Evolutionary conservation across 1,139 yeast genomes (phyloP), one percentile per base, ranked within the genome.

Genomic region (Sugiyamaella paludigena): DNA sequence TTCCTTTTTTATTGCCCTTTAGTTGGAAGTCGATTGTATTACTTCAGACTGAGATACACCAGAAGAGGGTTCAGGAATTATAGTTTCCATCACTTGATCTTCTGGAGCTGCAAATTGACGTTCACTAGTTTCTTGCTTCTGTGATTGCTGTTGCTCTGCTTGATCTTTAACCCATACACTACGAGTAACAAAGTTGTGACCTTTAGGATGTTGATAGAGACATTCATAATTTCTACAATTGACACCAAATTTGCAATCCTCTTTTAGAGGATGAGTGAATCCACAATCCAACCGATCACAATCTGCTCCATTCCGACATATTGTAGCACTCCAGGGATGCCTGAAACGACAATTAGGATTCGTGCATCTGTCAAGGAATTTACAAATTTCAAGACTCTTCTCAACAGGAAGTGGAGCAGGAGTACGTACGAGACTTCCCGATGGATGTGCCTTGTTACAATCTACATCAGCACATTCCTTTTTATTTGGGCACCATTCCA

Each of bases 221-320:
- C 97, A 88, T 49, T 74, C 72, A 49, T 74, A 74, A 65, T 86
- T 87, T 55, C 76, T 78, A 70, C 97, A 88, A 55, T 79, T 79
- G 50, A 73, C 73, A 12, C 89, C 95, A 68, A 83, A 88, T 59
- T 86, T 84, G 71, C 97, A 88, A 47, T 78, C 83, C 62, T 85
- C 91, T 55, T 76, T 75, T 43, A 86, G 70, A 39, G 95, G 95
- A 67, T 88, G 97, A 19, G 84, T 77, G 66, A 87, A 88, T 43
- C 79, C 75, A 70, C 97, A 88, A 67, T 88, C 94, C 45, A 81
- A 73, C 67, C 95, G 81, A 28, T 79, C 76, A 71, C 97, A 88
- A 44, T 75, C 75, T 15, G 79, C 77, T 32, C 96, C 96, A 40
- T 82, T 86, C 65, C 95, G 87, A 66, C 97, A 88, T 53, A 85